Conservation (phyloP, 495 filamentous ascomycete genomes). For the Platismatia glauca region DNA sequence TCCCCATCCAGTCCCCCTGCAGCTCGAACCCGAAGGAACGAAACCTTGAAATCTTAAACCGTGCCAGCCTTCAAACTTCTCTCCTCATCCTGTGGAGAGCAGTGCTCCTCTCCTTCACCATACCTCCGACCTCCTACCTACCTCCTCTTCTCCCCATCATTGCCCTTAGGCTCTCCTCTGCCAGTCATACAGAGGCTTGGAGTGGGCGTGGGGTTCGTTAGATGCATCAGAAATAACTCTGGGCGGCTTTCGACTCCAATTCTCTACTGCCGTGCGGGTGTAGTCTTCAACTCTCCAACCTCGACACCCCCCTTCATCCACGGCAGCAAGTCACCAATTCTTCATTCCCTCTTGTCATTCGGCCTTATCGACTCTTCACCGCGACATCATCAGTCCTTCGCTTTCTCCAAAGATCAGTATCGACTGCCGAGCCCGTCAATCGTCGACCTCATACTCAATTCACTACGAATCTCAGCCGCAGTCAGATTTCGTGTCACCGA, state of each 20-base stretch:
- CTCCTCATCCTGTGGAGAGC: conserved; percentile 37
- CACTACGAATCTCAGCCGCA: neutral
- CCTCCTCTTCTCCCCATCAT: conserved; percentile 38
- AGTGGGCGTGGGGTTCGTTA: conserved; percentile 33
- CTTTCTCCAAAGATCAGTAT: neutral
- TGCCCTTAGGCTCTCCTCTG: conserved; percentile 32
- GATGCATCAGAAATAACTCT: conserved; percentile 24
- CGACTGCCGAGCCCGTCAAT: neutral
- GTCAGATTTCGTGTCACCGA: neutral
- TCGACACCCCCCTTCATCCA: conserved; percentile 15
- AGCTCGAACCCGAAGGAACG: conserved; percentile 7
- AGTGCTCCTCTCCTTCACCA: conserved; percentile 47
- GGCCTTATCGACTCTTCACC: neutral
- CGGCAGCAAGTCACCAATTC: conserved; percentile 13
- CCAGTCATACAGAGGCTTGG: conserved; percentile 37
- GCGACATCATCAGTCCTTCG: conserved; percentile 2
- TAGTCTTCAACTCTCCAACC: conserved; percentile 5
- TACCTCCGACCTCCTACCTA: no score
- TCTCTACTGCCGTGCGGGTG: conserved; percentile 21
- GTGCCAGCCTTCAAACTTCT: conserved; percentile 21
- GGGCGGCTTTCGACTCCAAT: conserved; percentile 27
- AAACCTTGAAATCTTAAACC: conserved; percentile 23
- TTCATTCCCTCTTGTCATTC: conserved; percentile 8
- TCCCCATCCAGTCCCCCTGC: conserved; percentile 11
- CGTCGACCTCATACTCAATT: neutral